Base-by-base conservation (phyloP, 2,329 filamentous ascomycete species). In the Trichoderma hamatum region DNA sequence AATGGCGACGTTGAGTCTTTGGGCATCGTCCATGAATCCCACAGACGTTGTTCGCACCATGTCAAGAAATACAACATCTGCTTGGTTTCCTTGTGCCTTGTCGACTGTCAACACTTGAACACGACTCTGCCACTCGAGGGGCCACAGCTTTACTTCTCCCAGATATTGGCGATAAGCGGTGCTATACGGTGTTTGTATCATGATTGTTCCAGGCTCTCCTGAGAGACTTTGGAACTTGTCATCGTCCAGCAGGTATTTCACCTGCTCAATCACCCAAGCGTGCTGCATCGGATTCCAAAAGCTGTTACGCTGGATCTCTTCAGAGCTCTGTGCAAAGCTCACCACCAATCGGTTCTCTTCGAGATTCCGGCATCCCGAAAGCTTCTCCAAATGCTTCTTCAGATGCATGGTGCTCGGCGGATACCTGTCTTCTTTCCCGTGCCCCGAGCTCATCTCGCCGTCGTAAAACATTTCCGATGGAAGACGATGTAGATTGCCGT, bases 41-140 rank as follows among this genome's bases (percentile, higher is more conserved):
- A 80, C 79, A 0, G 74, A 74, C 0, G 72, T 74, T 0, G 80
- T 80, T n/a, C 81, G 76, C 2, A 84, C 83, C 70, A 84, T 77
- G 73, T 85, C 83, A 0, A 85, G 75, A 39, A 84, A 80, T 0
- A 85, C 82, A 5, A 84, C 76, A 51, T 85, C 83, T 0, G 83
- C 82, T 68, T 85, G 81, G 16, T 83, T 82, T 0, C 83, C 83
- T 49, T 84, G 83, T 0, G 81, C 80, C 5, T 78, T 82, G 61
- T 84, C 83, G 0, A 84, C 78, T 0, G 83, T 85, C 21, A 83
- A 71, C 0, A 82, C 78, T 28, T 81, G 75, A 0, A 84, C 78
- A 1, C 81, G 74, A 0, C 71, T 36, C 55, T 76, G 75, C 58
- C 70, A 76, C 13, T 75, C 71, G 1, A 60, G 14, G 0, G 78